Evolutionary conservation across 2,329 filamentous ascomycete genomes (phyloP), one percentile per base, ranked within the genome.

Genomic region (Diaporthe batatas): DNA sequence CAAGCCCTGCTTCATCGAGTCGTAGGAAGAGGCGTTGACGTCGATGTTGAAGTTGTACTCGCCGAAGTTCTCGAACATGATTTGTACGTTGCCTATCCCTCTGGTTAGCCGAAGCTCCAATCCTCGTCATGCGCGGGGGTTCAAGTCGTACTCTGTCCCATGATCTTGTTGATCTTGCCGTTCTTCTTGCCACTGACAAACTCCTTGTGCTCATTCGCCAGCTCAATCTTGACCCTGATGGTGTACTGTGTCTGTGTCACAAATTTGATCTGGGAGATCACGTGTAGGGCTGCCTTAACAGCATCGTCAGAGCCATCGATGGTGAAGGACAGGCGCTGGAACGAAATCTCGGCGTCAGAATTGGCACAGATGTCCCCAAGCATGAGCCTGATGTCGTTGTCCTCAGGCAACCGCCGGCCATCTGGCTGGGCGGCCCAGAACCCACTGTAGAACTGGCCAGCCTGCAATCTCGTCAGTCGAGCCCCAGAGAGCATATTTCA

Each of bases 41-140:
- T 99, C 96, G 76, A 99, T 99, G 83, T 98, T 98, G 87, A 99
- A 99, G 84, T 99, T 98, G 88, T 98, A 99, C 85, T 99, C 96
- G 83, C 98, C 98, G 86, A 98, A 99, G 75, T 95, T 95, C 81
- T 99, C 96, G 77, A 99, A 99, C 75, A 99, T 96, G 79, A 99
- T 98, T 84, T 99, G 96, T 16, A 99, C 96, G 78, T 97, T 98
- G 88, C 91, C 91, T 91, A 71, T 76, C 47, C 74, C 71, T 32
- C 51, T 53, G 64, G 70, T 80, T 72, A 82, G 77, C 44, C 23
- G 53, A 34, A 54, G 29, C 29, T 36, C 39, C 77, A 65, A 75
- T 72, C 36, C 47, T 58, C 7, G 12, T 7, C 29, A 34, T 25
- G 42, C 10, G 32, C 18, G 16, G 64, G 39, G 6, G 18, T 54